Base-by-base conservation (phyloP, 768 basidiomycete genomes). In the Psilocybe cubensis region DNA sequence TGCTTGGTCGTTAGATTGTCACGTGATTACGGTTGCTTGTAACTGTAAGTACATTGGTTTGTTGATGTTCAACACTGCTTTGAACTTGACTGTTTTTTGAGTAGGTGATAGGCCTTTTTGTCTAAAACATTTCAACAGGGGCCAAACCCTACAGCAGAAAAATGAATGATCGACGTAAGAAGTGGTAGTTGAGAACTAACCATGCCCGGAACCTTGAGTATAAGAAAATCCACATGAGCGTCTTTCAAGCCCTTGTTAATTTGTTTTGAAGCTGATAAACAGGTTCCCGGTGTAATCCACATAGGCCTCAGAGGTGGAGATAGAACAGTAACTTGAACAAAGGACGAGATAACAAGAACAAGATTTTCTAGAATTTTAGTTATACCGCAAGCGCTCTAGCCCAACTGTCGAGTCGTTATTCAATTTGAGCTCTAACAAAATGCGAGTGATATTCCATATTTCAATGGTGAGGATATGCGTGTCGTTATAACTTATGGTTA, bases 141-240 rank as follows among this genome's bases (percentile, higher is more conserved):
- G 86, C 92, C 53, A 96, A 73, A 3, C 93, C 93, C 89, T 93
- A 62, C 10, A 29, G 10, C 24, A 33, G 23, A 9, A 38, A n/a
- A 40, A 4, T n/a, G 28, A 24, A 54, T 41, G 41, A 33, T 49
- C 29, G 28, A 58, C 47, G 51, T 33, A 7, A 18, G 33, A 35
- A 20, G 6, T 17, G 11, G 20, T 33, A 29, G 18, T 44, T 4
- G 51, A 51, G 33, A 49, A 29, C 70, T 42, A 54, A 91, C 91
- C 84, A 84, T 83, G 25, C 87, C 82, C 96, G 0, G 91, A 92
- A 1, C 96, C 96, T 70, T 96, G 95, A 7, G 97, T 83, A 68
- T 98, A 98, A 20, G 86, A 78, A 68, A 88, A 97, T 0, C 91
- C 92, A n/a, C 76, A 72, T 8, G 76, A 61, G 0, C 88, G 82